phyloP scores from a whole-genome alignment of 2,329 filamentous ascomycete genomes.

The Fusarium euwallaceae region DNA sequence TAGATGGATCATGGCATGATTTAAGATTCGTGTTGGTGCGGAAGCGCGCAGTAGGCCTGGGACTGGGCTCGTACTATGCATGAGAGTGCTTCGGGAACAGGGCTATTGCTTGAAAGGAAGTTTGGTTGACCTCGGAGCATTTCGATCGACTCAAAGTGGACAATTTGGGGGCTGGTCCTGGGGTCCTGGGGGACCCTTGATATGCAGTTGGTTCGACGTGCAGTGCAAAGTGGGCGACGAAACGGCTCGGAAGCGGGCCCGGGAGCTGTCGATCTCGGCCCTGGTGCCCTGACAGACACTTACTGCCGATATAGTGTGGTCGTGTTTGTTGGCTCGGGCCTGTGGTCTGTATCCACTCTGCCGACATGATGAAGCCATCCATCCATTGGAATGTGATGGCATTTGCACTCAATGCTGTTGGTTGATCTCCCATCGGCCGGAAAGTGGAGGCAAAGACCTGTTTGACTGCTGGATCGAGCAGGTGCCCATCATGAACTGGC shows the following conservation, averaged over 20 bases:
- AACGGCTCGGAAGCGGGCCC: slow-evolving; percentile 32
- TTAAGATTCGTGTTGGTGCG: slow-evolving; percentile 29
- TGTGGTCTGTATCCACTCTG: slow-evolving; percentile 16
- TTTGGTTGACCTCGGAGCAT: slow-evolving; percentile 25
- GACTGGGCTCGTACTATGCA: slow-evolving; percentile 16
- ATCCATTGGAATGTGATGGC: slow-evolving; percentile 27
- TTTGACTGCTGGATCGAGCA: slow-evolving; percentile 38
- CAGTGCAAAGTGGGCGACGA: slow-evolving; percentile 28
- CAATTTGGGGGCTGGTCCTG: slow-evolving; percentile 8
- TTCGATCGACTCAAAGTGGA: slow-evolving; percentile 15
- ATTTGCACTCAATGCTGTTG: slow-evolving; percentile 31
- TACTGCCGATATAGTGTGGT: slow-evolving; percentile 38
- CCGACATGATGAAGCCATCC: not conserved
- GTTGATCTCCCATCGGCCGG: slow-evolving; percentile 28
- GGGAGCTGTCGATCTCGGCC: slow-evolving; percentile 33
- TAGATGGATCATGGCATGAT: slow-evolving; percentile 38
- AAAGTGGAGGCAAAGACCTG: slow-evolving; percentile 29
- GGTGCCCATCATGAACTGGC: slow-evolving; percentile 21
- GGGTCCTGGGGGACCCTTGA: slow-evolving; percentile 26
- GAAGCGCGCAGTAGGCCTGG: slow-evolving; percentile 25
- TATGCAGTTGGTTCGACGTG: slow-evolving; percentile 46
- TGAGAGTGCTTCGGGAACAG: slow-evolving; percentile 26
- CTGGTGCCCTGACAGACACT: slow-evolving; percentile 29
- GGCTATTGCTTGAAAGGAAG: slow-evolving; percentile 20
- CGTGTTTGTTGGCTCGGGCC: slow-evolving; percentile 12